Percentiles rank a stretch among this genome's conserved stretches.
Conservation (phyloP, 768 basidiomycete genomes). For the Termitomyces sp. region DNA sequence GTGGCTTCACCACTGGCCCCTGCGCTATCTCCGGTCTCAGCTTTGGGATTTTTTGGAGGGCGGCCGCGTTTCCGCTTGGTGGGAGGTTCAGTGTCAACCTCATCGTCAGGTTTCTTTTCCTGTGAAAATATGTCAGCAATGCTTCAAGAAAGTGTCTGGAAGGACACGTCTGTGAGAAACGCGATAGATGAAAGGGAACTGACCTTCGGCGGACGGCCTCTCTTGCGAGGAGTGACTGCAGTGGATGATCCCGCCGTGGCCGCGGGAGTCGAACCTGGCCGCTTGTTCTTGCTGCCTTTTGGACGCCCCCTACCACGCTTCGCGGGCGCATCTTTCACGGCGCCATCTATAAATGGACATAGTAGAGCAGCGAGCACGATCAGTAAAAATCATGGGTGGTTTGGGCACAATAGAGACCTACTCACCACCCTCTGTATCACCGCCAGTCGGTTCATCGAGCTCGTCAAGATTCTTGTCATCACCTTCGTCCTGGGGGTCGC, state of each 20-base stretch:
- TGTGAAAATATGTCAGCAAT: constrained; percentile 22
- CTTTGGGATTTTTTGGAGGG: constrained; percentile 67
- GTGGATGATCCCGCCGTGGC: constrained; percentile 34
- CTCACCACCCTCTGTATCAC: constrained; percentile 42
- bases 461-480: constrained; percentile 60
- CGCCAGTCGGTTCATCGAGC: constrained; percentile 45
- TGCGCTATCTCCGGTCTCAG: constrained; percentile 38
- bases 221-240: constrained; percentile 46
- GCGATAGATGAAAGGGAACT: constrained; percentile 21
- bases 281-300: constrained; percentile 82
- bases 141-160: constrained; percentile 12
- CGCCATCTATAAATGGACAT: constrained; percentile 33
- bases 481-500: constrained; percentile 48
- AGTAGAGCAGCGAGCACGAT: constrained; percentile 24
- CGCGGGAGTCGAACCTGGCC: constrained; percentile 30
- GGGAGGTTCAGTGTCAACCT: constrained; percentile 46
- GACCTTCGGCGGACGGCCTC: constrained; percentile 71
- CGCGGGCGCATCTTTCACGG: constrained; percentile 37
- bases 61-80: constrained; percentile 73
- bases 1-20: constrained; percentile 34
- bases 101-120: constrained; percentile 45
- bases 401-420: constrained; percentile 14
- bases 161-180: constrained; percentile 15
- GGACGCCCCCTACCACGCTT: constrained; percentile 90
- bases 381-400: constrained; percentile 17